These are phyloP conservation scores for Paratinospora sagittata DNA, from an alignment of 164 flowering plant species.

Conservation along the genomic window DNA sequence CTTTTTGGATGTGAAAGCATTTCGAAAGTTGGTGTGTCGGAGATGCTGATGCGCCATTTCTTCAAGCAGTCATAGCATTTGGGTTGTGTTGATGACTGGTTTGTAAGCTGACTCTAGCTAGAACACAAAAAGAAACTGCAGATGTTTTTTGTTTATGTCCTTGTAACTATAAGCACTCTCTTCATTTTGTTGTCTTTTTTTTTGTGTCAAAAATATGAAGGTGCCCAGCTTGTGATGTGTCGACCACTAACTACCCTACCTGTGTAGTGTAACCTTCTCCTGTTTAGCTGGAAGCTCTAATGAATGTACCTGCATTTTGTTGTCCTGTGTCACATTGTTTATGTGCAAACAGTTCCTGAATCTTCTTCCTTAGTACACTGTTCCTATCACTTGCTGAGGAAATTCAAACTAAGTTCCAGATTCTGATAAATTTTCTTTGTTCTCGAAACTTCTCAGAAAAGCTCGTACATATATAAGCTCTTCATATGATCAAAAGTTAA, in stretches of 20 bases:
- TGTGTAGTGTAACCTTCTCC: not conserved
- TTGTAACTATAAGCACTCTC: too few species aligned
- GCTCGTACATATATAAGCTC: not conserved
- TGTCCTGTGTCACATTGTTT: not conserved
- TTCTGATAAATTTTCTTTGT: not conserved
- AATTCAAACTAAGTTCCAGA: too few species aligned
- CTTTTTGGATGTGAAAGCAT: constrained; percentile 79
- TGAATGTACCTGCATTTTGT: constrained; percentile 3
- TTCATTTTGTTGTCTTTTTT: not conserved
- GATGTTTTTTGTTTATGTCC: not conserved
- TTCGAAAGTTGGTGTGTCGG: constrained; percentile 56
- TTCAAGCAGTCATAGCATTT: constrained; percentile 40
- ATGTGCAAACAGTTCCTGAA: not conserved
- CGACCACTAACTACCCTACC: not conserved
- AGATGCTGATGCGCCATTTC: constrained; percentile 60
- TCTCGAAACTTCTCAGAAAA: not conserved
- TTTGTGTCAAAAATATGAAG: not conserved
- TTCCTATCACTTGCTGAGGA: not conserved
- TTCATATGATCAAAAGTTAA: too few species aligned
- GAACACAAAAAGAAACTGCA: constrained; percentile 5
- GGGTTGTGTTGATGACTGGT: constrained; percentile 35
- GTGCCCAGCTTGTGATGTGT: not conserved
- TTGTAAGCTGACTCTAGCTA: constrained; percentile 14
- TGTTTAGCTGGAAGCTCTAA: not conserved
- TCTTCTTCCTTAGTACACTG: not conserved